A percentile compares a stretch with the other conserved stretches of the same genome.
phyloP scores from a whole-genome alignment of 2,329 filamentous ascomycete genomes.

The Cladosporium oxysporum region DNA sequence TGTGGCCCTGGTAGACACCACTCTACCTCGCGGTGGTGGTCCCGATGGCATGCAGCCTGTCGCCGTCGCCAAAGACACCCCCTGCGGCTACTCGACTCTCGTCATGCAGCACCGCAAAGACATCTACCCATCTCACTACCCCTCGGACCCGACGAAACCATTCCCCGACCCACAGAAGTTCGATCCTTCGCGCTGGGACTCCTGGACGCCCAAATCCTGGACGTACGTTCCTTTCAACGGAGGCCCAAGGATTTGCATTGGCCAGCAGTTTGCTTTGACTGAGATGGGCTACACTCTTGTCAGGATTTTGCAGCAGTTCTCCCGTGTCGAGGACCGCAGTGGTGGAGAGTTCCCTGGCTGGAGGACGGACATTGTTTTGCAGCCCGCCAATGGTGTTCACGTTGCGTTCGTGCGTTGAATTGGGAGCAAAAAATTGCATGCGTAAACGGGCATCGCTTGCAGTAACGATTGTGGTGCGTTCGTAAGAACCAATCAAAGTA shows the following conservation, averaged over 20 bases:
- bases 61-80: conserved; percentile 45
- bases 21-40: conserved; percentile 52
- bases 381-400: conserved; percentile 45
- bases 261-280: conserved; percentile 54
- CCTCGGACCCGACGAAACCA: conserved; percentile 24
- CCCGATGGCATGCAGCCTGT: conserved; percentile 48
- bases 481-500: neutral
- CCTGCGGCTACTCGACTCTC: conserved; percentile 50
- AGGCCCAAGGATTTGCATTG: conserved; percentile 51
- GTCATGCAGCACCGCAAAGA: conserved; percentile 53
- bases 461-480: neutral
- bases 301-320: conserved; percentile 48
- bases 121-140: conserved; percentile 45
- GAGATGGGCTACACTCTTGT: conserved; percentile 54
- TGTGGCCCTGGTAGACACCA: conserved; percentile 49
- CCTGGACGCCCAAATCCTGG: conserved; percentile 53
- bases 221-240: conserved; percentile 53
- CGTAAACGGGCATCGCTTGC: neutral
- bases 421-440: neutral
- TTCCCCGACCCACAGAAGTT: conserved; percentile 47
- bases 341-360: conserved; percentile 40
- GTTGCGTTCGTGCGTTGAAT: conserved; percentile 38
- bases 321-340: conserved; percentile 42
- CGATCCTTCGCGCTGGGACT: conserved; percentile 53
- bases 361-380: conserved; percentile 52